phyloP scores from a whole-genome alignment of 345 rosid genomes.

The Lepidium africanum region DNA sequence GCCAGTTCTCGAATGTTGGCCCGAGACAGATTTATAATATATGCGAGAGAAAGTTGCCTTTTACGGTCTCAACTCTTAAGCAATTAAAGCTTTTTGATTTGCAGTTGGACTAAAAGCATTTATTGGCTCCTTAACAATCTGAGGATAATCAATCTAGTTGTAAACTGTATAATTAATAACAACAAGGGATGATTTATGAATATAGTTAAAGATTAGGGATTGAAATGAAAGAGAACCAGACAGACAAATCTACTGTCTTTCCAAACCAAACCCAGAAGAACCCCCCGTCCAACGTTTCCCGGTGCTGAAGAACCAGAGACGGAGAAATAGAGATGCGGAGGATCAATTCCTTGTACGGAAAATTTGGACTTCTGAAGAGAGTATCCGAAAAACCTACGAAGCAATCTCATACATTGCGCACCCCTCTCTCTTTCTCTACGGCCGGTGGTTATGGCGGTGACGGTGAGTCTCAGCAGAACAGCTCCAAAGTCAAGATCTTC shows the following conservation, averaged over 20 bases:
- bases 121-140: background rate
- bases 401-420: constrained; percentile 3
- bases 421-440: constrained; percentile 33
- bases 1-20: no score
- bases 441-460: constrained; percentile 30
- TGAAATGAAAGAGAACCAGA: background rate
- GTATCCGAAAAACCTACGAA: background rate
- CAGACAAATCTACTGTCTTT: constrained; percentile 4
- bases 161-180: background rate
- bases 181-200: background rate
- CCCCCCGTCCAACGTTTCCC: background rate
- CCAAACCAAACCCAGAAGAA: constrained; percentile 12
- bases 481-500: constrained; percentile 60
- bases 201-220: background rate
- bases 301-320: background rate
- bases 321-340: constrained; percentile 17
- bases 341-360: constrained; percentile 11
- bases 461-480: constrained; percentile 27
- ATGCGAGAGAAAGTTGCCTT: no score
- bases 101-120: background rate
- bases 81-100: no score
- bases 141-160: background rate
- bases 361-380: background rate
- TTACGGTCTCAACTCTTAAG: no score
- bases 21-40: no score